These are phyloP conservation scores for Ascochyta clinopodiicola DNA, from an alignment of 2,329 filamentous ascomycete genomes.

Conservation along the genomic window DNA sequence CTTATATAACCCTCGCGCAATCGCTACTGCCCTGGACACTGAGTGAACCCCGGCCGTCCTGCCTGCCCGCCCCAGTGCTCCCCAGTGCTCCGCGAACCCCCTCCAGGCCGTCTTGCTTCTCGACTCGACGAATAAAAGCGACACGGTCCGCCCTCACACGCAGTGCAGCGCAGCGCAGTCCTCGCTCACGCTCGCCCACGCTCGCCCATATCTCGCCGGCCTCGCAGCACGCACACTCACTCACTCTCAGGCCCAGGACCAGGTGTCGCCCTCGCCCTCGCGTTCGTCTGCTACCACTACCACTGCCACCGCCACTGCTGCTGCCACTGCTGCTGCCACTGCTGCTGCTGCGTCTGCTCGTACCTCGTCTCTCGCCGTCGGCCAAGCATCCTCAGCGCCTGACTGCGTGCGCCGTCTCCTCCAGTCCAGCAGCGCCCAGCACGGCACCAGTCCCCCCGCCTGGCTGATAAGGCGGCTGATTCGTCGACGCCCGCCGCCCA, in stretches of 20 bases:
- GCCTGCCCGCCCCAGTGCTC: background rate
- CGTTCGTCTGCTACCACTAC: background rate
- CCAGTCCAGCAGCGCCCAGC: background rate
- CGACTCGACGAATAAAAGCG: conserved; percentile 31
- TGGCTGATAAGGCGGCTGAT: conserved; percentile 23
- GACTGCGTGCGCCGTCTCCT: conserved; percentile 9
- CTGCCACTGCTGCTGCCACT: background rate
- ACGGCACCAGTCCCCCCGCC: conserved; percentile 13
- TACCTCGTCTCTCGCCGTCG: too few relatives aligned
- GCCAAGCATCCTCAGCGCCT: background rate
- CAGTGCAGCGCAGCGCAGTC: background rate
- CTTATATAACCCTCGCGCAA: conserved; percentile 27
- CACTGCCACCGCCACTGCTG: background rate
- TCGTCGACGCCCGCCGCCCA: conserved; percentile 26
- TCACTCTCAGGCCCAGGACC: too few relatives aligned
- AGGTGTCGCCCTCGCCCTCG: too few relatives aligned
- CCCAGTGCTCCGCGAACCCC: conserved; percentile 17
- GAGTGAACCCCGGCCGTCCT: conserved; percentile 28
- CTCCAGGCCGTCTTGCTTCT: conserved; percentile 18
- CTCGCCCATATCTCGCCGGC: background rate
- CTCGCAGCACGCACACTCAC: too few relatives aligned
- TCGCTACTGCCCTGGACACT: conserved; percentile 30
- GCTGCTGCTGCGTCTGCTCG: background rate
- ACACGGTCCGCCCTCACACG: conserved; percentile 3
- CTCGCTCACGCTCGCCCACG: background rate